Evolutionary conservation across 352 stramenopile species (phyloP).

Genomic region (Vaucheria bursata): DNA sequence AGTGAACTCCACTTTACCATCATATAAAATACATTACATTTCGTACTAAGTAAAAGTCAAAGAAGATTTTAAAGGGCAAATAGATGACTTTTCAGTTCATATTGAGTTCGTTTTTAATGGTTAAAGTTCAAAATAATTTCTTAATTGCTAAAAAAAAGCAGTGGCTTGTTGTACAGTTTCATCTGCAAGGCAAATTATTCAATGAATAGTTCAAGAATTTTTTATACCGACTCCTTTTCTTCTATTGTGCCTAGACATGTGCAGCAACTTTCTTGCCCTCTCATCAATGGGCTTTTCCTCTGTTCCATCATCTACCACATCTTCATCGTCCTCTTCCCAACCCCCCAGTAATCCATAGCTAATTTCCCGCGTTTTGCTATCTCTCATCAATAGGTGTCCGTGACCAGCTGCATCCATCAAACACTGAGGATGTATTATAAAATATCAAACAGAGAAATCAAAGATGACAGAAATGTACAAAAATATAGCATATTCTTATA

Average conservation of each 20-base stretch:
- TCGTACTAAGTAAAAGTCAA: too few relatives aligned
- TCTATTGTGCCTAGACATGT: neutral
- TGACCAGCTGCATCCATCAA: constrained; percentile 51
- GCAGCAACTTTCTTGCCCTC: neutral
- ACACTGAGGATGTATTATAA: neutral
- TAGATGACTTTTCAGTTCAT: too few relatives aligned
- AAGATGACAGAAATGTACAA: neutral
- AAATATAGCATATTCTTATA: neutral
- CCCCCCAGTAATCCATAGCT: neutral
- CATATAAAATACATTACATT: too few relatives aligned
- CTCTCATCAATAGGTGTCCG: constrained; percentile 41
- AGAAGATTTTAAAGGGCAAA: too few relatives aligned
- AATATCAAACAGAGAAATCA: neutral
- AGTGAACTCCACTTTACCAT: too few relatives aligned
- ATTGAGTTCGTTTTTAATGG: too few relatives aligned
- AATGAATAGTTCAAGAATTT: too few relatives aligned
- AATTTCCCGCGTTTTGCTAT: constrained; percentile 25
- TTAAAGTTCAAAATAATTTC: too few relatives aligned
- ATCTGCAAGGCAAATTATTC: too few relatives aligned
- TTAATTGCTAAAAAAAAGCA: too few relatives aligned
- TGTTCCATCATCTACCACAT: constrained; percentile 13
- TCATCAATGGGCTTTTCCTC: neutral
- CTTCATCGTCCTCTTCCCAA: constrained; percentile 11
- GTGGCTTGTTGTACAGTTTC: too few relatives aligned
- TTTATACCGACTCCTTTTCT: too few relatives aligned